phyloP scores from a whole-genome alignment of 2,329 filamentous ascomycete genomes.

The Knufia petricola region DNA sequence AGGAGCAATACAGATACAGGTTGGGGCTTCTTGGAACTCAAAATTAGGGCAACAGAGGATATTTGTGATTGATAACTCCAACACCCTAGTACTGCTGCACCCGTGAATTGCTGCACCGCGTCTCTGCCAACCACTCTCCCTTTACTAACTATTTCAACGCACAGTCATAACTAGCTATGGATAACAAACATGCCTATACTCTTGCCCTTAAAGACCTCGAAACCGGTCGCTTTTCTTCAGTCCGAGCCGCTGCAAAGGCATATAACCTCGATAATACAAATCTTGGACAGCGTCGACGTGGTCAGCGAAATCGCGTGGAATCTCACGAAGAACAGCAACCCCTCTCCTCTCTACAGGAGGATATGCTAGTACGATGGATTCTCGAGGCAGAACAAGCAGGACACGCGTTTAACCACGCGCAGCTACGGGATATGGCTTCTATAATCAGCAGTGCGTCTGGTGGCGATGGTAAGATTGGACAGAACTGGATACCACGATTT shows the following conservation, averaged over 20 bases:
- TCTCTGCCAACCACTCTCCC: no score
- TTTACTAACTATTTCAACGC: no score
- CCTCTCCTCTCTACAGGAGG: constrained; percentile 10
- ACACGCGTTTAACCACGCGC: constrained; percentile 7
- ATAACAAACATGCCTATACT: no score
- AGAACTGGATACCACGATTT: constrained; percentile 19
- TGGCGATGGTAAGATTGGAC: constrained; percentile 3
- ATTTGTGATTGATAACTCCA: no score
- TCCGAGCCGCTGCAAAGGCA: constrained; percentile 6
- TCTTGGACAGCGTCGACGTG: constrained; percentile 1
- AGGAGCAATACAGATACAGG: no score
- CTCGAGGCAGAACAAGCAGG: constrained; percentile 10
- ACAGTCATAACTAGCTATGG: no score
- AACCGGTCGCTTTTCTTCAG: not conserved
- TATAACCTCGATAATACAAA: constrained; percentile 5
- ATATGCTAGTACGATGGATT: constrained; percentile 11
- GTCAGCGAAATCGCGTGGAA: not conserved
- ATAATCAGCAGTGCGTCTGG: not conserved
- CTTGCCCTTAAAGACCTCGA: not conserved
- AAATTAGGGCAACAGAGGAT: no score
- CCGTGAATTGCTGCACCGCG: no score
- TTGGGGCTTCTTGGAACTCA: no score
- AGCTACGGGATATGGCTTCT: constrained; percentile 7
- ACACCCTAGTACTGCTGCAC: no score
- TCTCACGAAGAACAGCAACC: constrained; percentile 8